Percentiles rank a stretch among this genome's conserved stretches.
Evolutionary conservation across 306 rosid species (phyloP).

Genomic region (Oemleria cerasiformis): DNA sequence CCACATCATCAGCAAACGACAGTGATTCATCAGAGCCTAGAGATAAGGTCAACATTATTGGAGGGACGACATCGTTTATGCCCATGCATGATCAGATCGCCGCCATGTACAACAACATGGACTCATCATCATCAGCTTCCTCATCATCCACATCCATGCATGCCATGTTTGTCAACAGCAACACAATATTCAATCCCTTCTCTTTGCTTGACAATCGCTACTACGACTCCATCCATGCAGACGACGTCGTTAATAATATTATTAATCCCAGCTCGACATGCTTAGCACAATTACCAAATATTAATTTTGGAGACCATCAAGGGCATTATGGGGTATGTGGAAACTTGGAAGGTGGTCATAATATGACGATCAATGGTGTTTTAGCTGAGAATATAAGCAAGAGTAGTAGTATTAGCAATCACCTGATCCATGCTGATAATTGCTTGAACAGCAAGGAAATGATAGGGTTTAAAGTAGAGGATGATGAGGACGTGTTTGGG

Average conservation of each 20-base stretch:
- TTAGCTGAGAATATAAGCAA: no score
- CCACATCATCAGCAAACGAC: slow-evolving; percentile 53
- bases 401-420: slow-evolving; percentile 19
- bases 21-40: slow-evolving; percentile 38
- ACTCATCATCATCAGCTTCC: slow-evolving; percentile 62
- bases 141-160: slow-evolving; percentile 58
- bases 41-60: slow-evolving; percentile 30
- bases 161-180: slow-evolving; percentile 22
- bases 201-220: slow-evolving; percentile 37
- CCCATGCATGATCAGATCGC: slow-evolving; percentile 30
- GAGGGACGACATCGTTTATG: slow-evolving; percentile 25
- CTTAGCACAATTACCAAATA: slow-evolving; percentile 40
- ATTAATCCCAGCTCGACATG: slow-evolving; percentile 27
- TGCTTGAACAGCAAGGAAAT: slow-evolving; percentile 50
- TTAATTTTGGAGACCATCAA: slow-evolving; percentile 23
- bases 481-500: slow-evolving; percentile 42
- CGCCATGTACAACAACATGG: slow-evolving; percentile 53
- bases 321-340: slow-evolving; percentile 40
- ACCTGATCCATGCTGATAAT: slow-evolving; percentile 46
- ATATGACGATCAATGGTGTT: slow-evolving; percentile 48
- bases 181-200: slow-evolving; percentile 44
- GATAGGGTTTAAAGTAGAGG: slow-evolving; percentile 38
- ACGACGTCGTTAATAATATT: slow-evolving; percentile 31
- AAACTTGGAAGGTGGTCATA: slow-evolving; percentile 35
- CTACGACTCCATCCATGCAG: slow-evolving; percentile 39